phyloP scores from a whole-genome alignment of 352 stramenopile genomes.

The Aphanomyces invadans region DNA sequence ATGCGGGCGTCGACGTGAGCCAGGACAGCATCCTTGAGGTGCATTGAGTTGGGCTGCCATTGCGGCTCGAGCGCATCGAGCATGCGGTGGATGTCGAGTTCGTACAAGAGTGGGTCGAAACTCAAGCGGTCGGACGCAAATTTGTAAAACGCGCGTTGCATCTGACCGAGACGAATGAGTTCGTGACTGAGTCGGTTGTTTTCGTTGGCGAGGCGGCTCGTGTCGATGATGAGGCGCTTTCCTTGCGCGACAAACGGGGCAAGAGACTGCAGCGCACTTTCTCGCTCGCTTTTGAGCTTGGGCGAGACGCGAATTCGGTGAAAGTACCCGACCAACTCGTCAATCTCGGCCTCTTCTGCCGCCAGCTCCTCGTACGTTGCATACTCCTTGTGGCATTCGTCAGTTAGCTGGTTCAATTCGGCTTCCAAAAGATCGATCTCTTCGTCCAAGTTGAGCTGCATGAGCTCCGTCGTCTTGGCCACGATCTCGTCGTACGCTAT shows the following conservation, averaged over 20 bases:
- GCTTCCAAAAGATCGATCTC: constrained; percentile 34
- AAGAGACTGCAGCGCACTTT: constrained; percentile 1
- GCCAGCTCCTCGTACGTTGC: constrained; percentile 24
- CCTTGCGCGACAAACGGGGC: constrained; percentile 28
- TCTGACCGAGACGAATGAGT: constrained; percentile 31
- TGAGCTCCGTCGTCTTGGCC: constrained; percentile 30
- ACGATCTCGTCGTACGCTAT: constrained; percentile 41
- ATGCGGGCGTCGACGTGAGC: neutral
- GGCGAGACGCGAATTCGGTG: neutral
- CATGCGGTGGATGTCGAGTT: constrained; percentile 39
- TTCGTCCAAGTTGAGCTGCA: constrained; percentile 21
- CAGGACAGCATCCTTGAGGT: neutral
- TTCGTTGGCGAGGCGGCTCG: constrained; percentile 34
- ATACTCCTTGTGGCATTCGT: constrained; percentile 23
- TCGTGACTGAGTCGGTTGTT: constrained; percentile 55
- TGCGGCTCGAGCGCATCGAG: constrained; percentile 29
- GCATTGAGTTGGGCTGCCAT: constrained; percentile 15
- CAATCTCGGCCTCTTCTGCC: constrained; percentile 17
- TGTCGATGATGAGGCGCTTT: constrained; percentile 9
- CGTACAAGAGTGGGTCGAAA: constrained; percentile 48
- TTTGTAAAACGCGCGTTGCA: constrained; percentile 37
- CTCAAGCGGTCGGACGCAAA: constrained; percentile 38
- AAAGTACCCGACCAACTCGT: constrained; percentile 17
- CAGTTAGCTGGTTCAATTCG: constrained; percentile 34
- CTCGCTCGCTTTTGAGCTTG: constrained; percentile 9